Percentiles rank a stretch among this genome's conserved stretches.
These are phyloP conservation scores for Dichomitus squalens DNA, from an alignment of 1,284 basidiomycete genomes.

Conservation along the genomic window DNA sequence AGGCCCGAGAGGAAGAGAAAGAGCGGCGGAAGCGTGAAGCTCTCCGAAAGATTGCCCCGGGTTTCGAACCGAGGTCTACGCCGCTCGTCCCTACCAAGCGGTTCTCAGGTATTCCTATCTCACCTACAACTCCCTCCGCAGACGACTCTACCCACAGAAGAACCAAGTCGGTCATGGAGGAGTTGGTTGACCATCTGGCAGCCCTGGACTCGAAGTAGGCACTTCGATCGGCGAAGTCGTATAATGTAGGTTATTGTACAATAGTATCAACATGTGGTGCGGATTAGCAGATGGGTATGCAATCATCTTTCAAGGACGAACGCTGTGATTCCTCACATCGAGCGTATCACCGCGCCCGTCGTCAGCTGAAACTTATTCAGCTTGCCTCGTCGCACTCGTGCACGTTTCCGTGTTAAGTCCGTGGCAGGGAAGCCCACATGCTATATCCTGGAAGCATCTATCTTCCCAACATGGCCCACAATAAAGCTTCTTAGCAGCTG, in stretches of 20 bases:
- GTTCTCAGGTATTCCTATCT: constrained; percentile 19
- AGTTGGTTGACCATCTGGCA: constrained; percentile 77
- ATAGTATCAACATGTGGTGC: too few relatives aligned
- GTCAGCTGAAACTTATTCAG: too few relatives aligned
- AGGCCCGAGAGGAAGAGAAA: constrained; percentile 74
- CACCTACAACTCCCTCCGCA: background rate
- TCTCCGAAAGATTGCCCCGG: constrained; percentile 72
- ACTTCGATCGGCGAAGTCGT: background rate
- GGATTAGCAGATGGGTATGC: too few relatives aligned
- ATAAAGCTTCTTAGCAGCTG: too few relatives aligned
- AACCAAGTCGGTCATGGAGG: constrained; percentile 73
- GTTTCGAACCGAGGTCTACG: constrained; percentile 63
- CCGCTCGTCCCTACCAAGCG: constrained; percentile 55
- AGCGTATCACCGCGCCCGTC: too few relatives aligned
- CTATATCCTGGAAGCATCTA: too few relatives aligned
- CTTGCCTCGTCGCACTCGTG: too few relatives aligned
- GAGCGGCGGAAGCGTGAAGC: constrained; percentile 77
- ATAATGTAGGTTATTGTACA: background rate
- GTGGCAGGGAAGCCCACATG: too few relatives aligned
- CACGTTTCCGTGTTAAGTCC: too few relatives aligned
- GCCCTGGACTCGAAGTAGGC: constrained; percentile 50
- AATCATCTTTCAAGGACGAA: too few relatives aligned
- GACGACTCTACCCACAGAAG: constrained; percentile 17
- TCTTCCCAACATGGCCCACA: too few relatives aligned
- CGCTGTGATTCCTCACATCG: too few relatives aligned